phyloP scores from a whole-genome alignment of 306 rosid genomes.

The Corylus avellana region DNA sequence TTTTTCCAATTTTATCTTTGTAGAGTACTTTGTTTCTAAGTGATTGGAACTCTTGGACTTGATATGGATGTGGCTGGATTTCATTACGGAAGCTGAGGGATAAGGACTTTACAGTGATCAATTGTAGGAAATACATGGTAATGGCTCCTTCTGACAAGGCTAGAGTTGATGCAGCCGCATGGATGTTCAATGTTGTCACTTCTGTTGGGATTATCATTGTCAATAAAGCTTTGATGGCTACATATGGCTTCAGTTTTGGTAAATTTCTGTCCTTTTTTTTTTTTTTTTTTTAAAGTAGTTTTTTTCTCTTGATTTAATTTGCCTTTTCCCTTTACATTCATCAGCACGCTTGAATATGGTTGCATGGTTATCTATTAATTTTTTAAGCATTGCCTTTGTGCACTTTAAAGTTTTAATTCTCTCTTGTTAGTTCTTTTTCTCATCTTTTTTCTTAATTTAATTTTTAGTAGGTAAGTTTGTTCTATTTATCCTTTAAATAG shows the following conservation, averaged over 20 bases:
- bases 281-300: not conserved
- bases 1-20: slow-evolving; percentile 10
- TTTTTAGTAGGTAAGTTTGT: slow-evolving; percentile 12
- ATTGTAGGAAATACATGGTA: slow-evolving; percentile 21
- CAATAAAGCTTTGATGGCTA: slow-evolving; percentile 89
- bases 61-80: slow-evolving; percentile 27
- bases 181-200: slow-evolving; percentile 91
- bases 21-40: slow-evolving; percentile 16
- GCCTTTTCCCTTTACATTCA: too few species aligned
- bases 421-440: not conserved
- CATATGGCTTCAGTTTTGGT: slow-evolving; percentile 92
- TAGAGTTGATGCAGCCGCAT: slow-evolving; percentile 72
- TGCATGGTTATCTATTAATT: not conserved
- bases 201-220: slow-evolving; percentile 88
- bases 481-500: not conserved
- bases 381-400: not conserved
- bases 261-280: slow-evolving; percentile 15
- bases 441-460: too few species aligned
- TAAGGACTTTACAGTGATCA: slow-evolving; percentile 25
- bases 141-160: slow-evolving; percentile 74
- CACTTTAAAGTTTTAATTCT: not conserved
- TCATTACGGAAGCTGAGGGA: slow-evolving; percentile 33
- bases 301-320: not conserved
- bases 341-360: too few species aligned
- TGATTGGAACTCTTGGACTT: slow-evolving; percentile 20